Base-by-base conservation (phyloP, 2,329 filamentous ascomycete genomes). In the Zasmidium angulare region DNA sequence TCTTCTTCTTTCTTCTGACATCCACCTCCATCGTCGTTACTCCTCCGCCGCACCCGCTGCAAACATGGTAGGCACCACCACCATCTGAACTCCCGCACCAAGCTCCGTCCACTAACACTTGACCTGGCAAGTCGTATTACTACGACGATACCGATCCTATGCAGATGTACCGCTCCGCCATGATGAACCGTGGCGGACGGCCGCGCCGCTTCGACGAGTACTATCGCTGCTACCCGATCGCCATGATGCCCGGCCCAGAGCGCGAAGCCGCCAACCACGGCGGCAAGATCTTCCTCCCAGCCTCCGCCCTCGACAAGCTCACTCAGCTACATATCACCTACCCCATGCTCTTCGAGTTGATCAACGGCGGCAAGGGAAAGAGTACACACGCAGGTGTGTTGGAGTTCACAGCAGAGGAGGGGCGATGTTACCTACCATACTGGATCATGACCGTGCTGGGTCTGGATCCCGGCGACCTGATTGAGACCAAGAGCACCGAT, bases 341-440 rank as follows among this genome's bases (percentile, higher is more conserved):
- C 81, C 95, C 95, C 7, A 90, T 99, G 81, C 85, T 98, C 66
- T 96, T 99, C 80, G 93, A 99, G 83, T 83, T 99, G 66, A 89
- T 91, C 69, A 99, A 98, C 73, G 92, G 93, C 22, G 86, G 89
- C 63, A 88, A 87, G 72, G 86, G 86, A 24, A 88, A 84, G 74
- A 88, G 89, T 73, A 95, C 93, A 23, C 95, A 99, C 76, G 93
- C 91, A 3, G 95, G 95, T 80, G 95, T 99, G 20, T 78, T 99
- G 64, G 95, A 99, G 76, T 99, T 99, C 72, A 95, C 96, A 58
- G 95, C 95, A 2, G 95, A 99, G 73, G 95, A 99, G 76, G 95
- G 95, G 52, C 90, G 95, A 74, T 92, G 96, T 55, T 99, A 99
- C 77, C 82, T 99, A 62, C 95, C 95, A 29, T 91, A 93, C 76